Evolutionary conservation across 805 yeast species (phyloP), one percentile per base, ranked within the genome.

Genomic region (Cyberlindnera americana): DNA sequence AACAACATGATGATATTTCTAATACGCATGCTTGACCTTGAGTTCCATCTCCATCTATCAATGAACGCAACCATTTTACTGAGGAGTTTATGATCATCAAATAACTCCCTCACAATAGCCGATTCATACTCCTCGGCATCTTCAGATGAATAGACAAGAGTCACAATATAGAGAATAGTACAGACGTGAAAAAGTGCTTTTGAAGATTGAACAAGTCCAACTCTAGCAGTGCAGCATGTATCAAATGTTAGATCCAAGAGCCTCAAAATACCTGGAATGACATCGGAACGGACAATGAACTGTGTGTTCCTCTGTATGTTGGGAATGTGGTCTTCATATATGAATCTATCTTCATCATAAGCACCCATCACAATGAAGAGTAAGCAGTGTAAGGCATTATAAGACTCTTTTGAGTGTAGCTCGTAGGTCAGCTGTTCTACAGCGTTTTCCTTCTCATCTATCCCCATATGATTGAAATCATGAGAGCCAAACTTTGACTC

Each of bases 1-100:
- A 77, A 46, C 1, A 84, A 47, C 13, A 70, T 50, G 1, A 83
- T 62, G 2, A 83, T 64, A 49, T 79, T 75, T 50, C 93, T 64
- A 11, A 81, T 63, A 46, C 81, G 69, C 64, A 73, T 61, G 17
- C 65, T 52, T 10, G 58, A 40, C 32, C 65, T 54, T 36, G 70
- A 62, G 30, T 57, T 59, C 81, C 85, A 78, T 48, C 85, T 72
- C 86, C 91, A 82, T 31, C 70, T 64, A 46, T 82, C 90, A 8
- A 84, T 67, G 35, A 73, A 69, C 28, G 64, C 59, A 2, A 77
- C 61, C 6, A 85, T 46, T 13, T 57, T 57, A 2, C 65, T 44
- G 27, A 85, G 46, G 1, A 85, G 14, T 21, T 72, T 65, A 0
- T 60, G 36, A 3, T 66, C 50, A 3, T 46, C 48, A 6, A 73